A percentile compares a stretch with the other conserved stretches of the same genome.
Evolutionary conservation across 805 yeast species (phyloP).

Genomic region (Priceomyces carsonii): DNA sequence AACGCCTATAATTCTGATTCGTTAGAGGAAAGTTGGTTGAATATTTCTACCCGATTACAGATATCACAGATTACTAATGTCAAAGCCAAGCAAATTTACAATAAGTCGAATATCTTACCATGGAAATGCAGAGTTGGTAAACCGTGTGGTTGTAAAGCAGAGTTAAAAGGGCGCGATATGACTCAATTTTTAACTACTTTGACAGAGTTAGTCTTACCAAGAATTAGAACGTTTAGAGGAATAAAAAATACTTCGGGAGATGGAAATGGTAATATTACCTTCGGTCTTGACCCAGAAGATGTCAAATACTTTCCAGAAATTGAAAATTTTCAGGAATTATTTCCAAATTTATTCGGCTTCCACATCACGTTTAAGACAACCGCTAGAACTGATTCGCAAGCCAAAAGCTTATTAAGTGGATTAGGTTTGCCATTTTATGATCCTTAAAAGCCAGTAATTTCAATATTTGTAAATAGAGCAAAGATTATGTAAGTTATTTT

Average conservation of each 20-base stretch:
- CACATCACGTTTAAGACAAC: constrained; percentile 82
- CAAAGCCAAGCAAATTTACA: constrained; percentile 71
- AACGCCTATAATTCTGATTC: constrained; percentile 79
- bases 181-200: constrained; percentile 82
- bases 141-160: constrained; percentile 88
- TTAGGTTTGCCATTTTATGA: constrained; percentile 74
- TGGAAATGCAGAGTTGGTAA: constrained; percentile 89
- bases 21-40: constrained; percentile 66
- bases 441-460: constrained; percentile 14
- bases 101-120: constrained; percentile 75
- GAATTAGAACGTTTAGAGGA: constrained; percentile 86
- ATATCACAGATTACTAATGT: constrained; percentile 93
- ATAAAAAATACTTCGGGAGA: constrained; percentile 79
- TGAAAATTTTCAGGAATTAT: constrained; percentile 84
- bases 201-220: constrained; percentile 90
- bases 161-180: constrained; percentile 77
- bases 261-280: constrained; percentile 77
- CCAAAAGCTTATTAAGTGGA: constrained; percentile 79
- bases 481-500: not conserved
- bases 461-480: constrained; percentile 9
- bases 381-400: constrained; percentile 88
- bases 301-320: constrained; percentile 89
- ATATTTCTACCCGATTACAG: constrained; percentile 75
- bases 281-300: constrained; percentile 79
- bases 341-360: constrained; percentile 86